These are phyloP conservation scores for Amanita fuliginea DNA, from an alignment of 768 basidiomycete species.

Conservation along the genomic window DNA sequence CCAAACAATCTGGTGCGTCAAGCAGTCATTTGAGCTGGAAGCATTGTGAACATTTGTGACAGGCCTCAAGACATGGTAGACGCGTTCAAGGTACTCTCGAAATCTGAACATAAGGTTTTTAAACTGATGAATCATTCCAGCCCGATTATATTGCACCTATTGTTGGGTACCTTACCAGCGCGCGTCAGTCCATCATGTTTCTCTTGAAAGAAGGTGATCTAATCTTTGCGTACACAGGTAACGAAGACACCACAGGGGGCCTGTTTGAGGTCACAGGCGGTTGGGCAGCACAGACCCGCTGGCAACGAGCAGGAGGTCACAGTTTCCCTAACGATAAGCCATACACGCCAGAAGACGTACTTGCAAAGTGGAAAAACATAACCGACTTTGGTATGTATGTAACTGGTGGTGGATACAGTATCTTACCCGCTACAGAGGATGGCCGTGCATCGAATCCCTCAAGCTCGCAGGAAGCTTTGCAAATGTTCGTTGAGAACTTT, in stretches of 20 bases:
- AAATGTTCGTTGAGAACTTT: slow-evolving; percentile 50
- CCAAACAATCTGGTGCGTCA: slow-evolving; percentile 57
- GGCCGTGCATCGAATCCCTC: slow-evolving; percentile 75
- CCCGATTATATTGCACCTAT: slow-evolving; percentile 90
- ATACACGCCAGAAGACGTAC: slow-evolving; percentile 72
- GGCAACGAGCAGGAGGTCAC: slow-evolving; percentile 83
- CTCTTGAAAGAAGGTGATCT: not conserved
- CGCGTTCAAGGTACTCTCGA: slow-evolving; percentile 62
- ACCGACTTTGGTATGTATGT: slow-evolving; percentile 65
- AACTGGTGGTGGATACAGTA: not conserved
- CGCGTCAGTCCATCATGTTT: slow-evolving; percentile 25
- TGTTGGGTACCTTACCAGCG: slow-evolving; percentile 82
- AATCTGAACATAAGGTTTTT: not conserved
- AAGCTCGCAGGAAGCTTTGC: slow-evolving; percentile 63
- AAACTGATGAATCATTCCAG: slow-evolving; percentile 20
- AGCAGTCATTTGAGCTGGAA: not conserved
- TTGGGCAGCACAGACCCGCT: slow-evolving; percentile 86
- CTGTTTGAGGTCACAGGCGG: slow-evolving; percentile 87
- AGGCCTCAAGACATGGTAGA: slow-evolving; percentile 83
- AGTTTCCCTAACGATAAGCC: slow-evolving; percentile 75
- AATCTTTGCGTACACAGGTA: slow-evolving; percentile 31
- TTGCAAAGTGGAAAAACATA: slow-evolving; percentile 71
- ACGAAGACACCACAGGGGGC: slow-evolving; percentile 57
- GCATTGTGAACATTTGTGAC: not conserved
- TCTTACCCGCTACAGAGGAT: slow-evolving; percentile 39